A percentile compares a stretch with the other conserved stretches of the same genome.
Evolutionary conservation across 495 filamentous ascomycete species (phyloP).

Genomic region (Aspergillus sparsus): DNA sequence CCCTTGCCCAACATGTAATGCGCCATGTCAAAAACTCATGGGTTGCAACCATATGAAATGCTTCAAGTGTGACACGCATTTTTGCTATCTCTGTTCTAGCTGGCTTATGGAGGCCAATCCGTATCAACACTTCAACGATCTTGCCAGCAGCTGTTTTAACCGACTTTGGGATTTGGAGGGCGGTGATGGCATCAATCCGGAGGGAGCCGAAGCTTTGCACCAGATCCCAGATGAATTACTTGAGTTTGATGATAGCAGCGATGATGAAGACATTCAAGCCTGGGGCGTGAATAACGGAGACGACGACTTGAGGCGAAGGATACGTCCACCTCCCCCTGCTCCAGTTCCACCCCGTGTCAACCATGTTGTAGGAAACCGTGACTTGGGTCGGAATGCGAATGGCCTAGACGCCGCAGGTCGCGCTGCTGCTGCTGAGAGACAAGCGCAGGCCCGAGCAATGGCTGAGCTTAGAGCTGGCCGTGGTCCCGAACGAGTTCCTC

Average conservation of each 20-base stretch:
- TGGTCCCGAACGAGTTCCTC: slow-evolving; percentile 21
- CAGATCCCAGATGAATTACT: slow-evolving; percentile 40
- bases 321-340: slow-evolving; percentile 46
- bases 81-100: slow-evolving; percentile 90
- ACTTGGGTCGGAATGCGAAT: slow-evolving; percentile 31
- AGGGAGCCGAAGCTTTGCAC: slow-evolving; percentile 47
- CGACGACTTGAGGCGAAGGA: slow-evolving; percentile 28
- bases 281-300: slow-evolving; percentile 36
- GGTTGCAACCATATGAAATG: slow-evolving; percentile 99
- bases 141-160: slow-evolving; percentile 68
- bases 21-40: slow-evolving; percentile 81
- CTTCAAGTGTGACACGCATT: slow-evolving; percentile 84
- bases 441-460: slow-evolving; percentile 48
- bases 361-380: slow-evolving; percentile 27
- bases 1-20: slow-evolving; percentile 86
- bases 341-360: slow-evolving; percentile 42
- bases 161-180: slow-evolving; percentile 86
- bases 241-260: slow-evolving; percentile 43
- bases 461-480: slow-evolving; percentile 42
- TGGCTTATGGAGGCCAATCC: slow-evolving; percentile 83
- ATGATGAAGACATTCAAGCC: slow-evolving; percentile 31
- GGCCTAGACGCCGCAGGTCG: slow-evolving; percentile 41
- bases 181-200: slow-evolving; percentile 65
- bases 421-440: slow-evolving; percentile 45
- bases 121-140: slow-evolving; percentile 83